Conservation (phyloP, 2,329 filamentous ascomycete species). For the Alternaria gansuensis region DNA sequence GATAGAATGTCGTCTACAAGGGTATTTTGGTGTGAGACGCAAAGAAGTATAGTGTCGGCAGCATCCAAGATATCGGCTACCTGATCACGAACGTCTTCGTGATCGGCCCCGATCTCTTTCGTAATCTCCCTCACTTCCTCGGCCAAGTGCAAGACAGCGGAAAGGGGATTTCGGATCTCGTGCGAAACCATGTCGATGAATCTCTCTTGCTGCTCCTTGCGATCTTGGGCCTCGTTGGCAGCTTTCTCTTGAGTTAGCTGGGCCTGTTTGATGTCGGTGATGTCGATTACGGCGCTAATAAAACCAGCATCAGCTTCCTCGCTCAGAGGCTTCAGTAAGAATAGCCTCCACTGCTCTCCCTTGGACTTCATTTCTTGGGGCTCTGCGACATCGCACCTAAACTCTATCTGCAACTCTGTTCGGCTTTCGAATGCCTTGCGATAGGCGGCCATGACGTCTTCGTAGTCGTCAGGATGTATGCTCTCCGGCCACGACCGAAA, state of each 20-base stretch:
- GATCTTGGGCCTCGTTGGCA: slow-evolving; percentile 55
- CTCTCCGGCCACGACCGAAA: slow-evolving; percentile 59
- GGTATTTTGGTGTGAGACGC: slow-evolving; percentile 57
- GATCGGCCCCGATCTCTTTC: slow-evolving; percentile 31
- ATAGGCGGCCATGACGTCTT: slow-evolving; percentile 57
- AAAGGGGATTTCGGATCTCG: slow-evolving; percentile 53
- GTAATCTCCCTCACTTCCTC: slow-evolving; percentile 55
- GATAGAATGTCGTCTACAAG: slow-evolving; percentile 60
- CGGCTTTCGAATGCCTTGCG: slow-evolving; percentile 53
- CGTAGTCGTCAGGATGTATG: slow-evolving; percentile 57
- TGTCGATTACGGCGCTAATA: slow-evolving; percentile 59
- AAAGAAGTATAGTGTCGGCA: slow-evolving; percentile 55
- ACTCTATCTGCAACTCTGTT: slow-evolving; percentile 55
- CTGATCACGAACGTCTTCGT: slow-evolving; percentile 31
- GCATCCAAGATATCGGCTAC: slow-evolving; percentile 48
- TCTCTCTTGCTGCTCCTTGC: slow-evolving; percentile 57
- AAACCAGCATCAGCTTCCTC: slow-evolving; percentile 56
- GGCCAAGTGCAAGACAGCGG: slow-evolving; percentile 54
- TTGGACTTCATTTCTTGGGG: slow-evolving; percentile 27
- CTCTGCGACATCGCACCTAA: slow-evolving; percentile 51
- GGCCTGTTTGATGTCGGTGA: slow-evolving; percentile 57
- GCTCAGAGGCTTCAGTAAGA: slow-evolving; percentile 55
- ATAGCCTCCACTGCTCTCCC: slow-evolving; percentile 53
- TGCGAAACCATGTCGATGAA: slow-evolving; percentile 59
- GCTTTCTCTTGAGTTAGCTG: slow-evolving; percentile 55